Evolutionary conservation across 1,284 basidiomycete genomes (phyloP).

Genomic region (Grifola frondosa): DNA sequence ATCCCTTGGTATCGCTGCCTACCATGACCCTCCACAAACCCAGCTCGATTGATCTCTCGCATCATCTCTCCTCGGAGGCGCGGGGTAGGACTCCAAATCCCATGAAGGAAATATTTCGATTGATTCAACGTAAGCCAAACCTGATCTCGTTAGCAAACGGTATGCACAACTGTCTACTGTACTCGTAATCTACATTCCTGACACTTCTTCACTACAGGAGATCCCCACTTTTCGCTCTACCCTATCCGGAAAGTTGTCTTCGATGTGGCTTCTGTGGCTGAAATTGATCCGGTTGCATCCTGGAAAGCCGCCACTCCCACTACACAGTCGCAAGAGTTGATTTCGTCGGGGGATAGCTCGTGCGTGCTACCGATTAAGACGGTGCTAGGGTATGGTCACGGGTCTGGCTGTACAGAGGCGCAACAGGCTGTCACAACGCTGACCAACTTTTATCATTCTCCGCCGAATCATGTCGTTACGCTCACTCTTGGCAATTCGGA

Average conservation of each 20-base stretch:
- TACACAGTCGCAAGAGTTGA: conserved; percentile 27
- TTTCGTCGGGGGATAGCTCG: conserved; percentile 29
- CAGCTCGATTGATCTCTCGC: conserved; percentile 31
- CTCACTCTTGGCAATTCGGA: conserved; percentile 37
- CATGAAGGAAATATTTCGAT: conserved; percentile 37
- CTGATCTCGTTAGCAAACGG: conserved; percentile 39
- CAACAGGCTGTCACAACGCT: conserved; percentile 29
- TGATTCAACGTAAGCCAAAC: conserved; percentile 27
- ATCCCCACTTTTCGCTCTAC: conserved; percentile 38
- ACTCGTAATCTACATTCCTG: neutral
- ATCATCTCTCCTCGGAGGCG: conserved; percentile 33
- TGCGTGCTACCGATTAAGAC: conserved; percentile 32
- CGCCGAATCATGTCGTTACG: conserved; percentile 30
- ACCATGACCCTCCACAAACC: too few relatives aligned
- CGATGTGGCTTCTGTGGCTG: conserved; percentile 33
- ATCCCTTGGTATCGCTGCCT: too few relatives aligned
- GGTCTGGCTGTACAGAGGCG: conserved; percentile 33
- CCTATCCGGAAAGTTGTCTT: conserved; percentile 37
- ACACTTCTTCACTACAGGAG: conserved; percentile 28
- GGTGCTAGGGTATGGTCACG: conserved; percentile 36
- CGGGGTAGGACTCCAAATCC: conserved; percentile 29
- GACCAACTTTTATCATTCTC: conserved; percentile 28
- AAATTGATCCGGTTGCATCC: conserved; percentile 27
- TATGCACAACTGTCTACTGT: conserved; percentile 4
- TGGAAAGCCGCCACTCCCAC: conserved; percentile 23